Conservation (phyloP, 768 basidiomycete species). For the Boletellus ananiceps region DNA sequence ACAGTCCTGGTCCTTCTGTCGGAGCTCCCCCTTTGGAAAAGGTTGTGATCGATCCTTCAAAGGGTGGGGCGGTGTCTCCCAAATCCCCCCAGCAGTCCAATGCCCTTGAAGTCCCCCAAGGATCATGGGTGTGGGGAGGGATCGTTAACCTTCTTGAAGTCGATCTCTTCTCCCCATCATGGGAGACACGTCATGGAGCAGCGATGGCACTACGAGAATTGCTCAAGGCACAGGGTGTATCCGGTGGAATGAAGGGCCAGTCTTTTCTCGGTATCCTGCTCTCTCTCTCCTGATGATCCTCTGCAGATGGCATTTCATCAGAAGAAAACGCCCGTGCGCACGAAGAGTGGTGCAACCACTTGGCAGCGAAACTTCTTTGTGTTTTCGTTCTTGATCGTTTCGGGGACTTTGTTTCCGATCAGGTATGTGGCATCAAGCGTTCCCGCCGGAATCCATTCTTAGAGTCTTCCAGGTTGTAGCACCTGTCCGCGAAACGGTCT, state of each 20-base stretch:
- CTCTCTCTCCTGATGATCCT: not conserved
- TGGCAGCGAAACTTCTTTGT: slow-evolving; percentile 81
- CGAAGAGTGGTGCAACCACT: slow-evolving; percentile 85
- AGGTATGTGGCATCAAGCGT: slow-evolving; percentile 36
- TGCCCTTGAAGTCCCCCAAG: slow-evolving; percentile 69
- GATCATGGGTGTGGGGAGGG: slow-evolving; percentile 85
- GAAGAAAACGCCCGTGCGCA: slow-evolving; percentile 64
- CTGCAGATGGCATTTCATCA: slow-evolving; percentile 45
- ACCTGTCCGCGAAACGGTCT: slow-evolving; percentile 93
- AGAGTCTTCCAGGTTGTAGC: slow-evolving; percentile 65
- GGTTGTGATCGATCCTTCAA: slow-evolving; percentile 72
- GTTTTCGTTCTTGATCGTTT: slow-evolving; percentile 96
- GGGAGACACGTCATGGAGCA: slow-evolving; percentile 94
- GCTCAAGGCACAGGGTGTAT: slow-evolving; percentile 76
- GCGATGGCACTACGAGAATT: slow-evolving; percentile 88
- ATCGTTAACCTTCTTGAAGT: slow-evolving; percentile 75
- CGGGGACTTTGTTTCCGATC: slow-evolving; percentile 95
- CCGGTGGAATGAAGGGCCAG: slow-evolving; percentile 76
- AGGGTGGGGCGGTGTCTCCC: slow-evolving; percentile 80
- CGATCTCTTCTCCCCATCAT: slow-evolving; percentile 77
- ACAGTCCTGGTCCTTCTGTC: slow-evolving; percentile 46
- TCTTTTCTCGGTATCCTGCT: not conserved
- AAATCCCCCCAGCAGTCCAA: slow-evolving; percentile 74
- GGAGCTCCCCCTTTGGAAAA: slow-evolving; percentile 49
- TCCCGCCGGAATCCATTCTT: not conserved